phyloP scores from a whole-genome alignment of 192 early-diverging fungal genomes.

The Coemansia sp. region DNA sequence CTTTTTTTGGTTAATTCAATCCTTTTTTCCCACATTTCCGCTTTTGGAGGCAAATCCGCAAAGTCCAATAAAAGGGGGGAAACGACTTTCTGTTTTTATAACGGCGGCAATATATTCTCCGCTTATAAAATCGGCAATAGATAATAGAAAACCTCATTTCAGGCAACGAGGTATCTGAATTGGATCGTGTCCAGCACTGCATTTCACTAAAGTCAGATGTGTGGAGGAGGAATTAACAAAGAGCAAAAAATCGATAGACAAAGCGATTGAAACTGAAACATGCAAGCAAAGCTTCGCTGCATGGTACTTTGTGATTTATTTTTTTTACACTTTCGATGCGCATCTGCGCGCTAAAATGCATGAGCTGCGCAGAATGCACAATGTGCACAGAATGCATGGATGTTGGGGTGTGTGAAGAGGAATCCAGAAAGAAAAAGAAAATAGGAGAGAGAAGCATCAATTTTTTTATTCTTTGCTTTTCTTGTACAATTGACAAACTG shows the following conservation, averaged over 20 bases:
- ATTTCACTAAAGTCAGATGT: too few relatives aligned
- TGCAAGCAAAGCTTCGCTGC: neutral
- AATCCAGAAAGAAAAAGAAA: neutral
- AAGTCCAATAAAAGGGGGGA: neutral
- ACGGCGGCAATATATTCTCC: neutral
- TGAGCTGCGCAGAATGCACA: neutral
- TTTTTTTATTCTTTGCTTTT: too few relatives aligned
- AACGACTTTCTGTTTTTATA: neutral
- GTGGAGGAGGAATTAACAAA: too few relatives aligned
- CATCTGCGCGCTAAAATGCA: neutral
- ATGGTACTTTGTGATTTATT: neutral
- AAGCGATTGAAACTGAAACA: neutral
- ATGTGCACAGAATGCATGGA: neutral
- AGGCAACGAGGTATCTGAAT: too few relatives aligned
- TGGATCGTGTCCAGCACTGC: too few relatives aligned
- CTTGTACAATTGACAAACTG: too few relatives aligned
- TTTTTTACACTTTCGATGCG: neutral
- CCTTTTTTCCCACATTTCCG: slow-evolving; percentile 1
- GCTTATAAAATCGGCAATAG: too few relatives aligned
- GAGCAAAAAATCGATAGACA: too few relatives aligned
- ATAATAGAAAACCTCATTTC: too few relatives aligned
- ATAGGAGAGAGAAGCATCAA: neutral
- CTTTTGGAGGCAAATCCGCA: neutral
- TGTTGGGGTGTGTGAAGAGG: neutral
- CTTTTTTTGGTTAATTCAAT: slow-evolving; percentile 2